Conservation (phyloP, 805 yeast species). For the Kuraishia piskuri region DNA sequence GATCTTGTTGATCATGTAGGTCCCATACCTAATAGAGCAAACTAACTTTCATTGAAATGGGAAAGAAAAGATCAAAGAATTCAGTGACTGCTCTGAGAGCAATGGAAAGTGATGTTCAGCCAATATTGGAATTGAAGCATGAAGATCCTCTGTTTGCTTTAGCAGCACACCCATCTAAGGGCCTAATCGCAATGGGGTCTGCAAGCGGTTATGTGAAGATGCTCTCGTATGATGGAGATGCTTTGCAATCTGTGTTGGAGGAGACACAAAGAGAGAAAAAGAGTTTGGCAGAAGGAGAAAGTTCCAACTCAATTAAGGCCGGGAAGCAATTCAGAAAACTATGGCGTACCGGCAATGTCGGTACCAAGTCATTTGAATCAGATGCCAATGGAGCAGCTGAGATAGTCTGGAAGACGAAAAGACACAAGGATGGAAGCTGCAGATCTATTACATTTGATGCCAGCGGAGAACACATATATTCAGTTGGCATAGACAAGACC, state of each 20-base stretch:
- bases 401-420: slow-evolving; percentile 69
- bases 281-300: slow-evolving; percentile 14
- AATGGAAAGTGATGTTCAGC: neutral
- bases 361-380: neutral
- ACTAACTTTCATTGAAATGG: neutral
- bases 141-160: slow-evolving; percentile 64
- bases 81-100: neutral
- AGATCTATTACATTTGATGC: slow-evolving; percentile 63
- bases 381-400: slow-evolving; percentile 14
- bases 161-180: slow-evolving; percentile 70
- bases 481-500: slow-evolving; percentile 75
- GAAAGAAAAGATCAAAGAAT: neutral
- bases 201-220: slow-evolving; percentile 74
- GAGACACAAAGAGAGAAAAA: slow-evolving; percentile 15
- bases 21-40: too few relatives aligned
- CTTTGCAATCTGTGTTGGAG: slow-evolving; percentile 24
- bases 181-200: slow-evolving; percentile 60
- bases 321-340: neutral
- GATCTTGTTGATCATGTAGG: neutral
- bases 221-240: slow-evolving; percentile 44
- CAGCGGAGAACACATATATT: slow-evolving; percentile 47
- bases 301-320: neutral
- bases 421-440: slow-evolving; percentile 80
- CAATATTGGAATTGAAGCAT: slow-evolving; percentile 28
- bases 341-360: neutral